A percentile compares a stretch with the other conserved stretches of the same genome.
Conservation (phyloP, 768 basidiomycete species). For the Auricularia cornea region DNA sequence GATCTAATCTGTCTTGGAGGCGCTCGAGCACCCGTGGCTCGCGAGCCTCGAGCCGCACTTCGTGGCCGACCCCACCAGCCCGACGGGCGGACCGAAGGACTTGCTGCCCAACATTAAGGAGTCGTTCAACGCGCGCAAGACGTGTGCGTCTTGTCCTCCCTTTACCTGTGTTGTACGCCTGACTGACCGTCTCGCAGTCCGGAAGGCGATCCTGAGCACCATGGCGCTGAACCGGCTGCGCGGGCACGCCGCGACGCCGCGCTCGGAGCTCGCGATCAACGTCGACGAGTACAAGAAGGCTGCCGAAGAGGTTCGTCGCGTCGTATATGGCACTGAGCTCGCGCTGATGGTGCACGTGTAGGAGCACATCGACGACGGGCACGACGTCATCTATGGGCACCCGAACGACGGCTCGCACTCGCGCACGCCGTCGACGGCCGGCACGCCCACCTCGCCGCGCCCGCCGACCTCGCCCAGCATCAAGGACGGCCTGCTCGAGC, state of each 20-base stretch:
- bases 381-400: slow-evolving; percentile 2
- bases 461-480: neutral
- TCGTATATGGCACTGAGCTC: neutral
- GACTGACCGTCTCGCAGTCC: slow-evolving; percentile 45
- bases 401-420: neutral
- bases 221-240: slow-evolving; percentile 75
- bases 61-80: slow-evolving; percentile 51
- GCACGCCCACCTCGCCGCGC: neutral
- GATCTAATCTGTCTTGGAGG: too few relatives aligned
- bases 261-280: slow-evolving; percentile 43
- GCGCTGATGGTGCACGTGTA: neutral
- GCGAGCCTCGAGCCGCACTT: slow-evolving; percentile 60
- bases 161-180: neutral
- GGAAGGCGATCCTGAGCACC: slow-evolving; percentile 79
- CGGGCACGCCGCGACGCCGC: slow-evolving; percentile 31
- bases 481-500: neutral
- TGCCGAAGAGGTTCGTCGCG: slow-evolving; percentile 50
- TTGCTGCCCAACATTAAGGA: slow-evolving; percentile 84
- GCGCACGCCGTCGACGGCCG: neutral
- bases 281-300: slow-evolving; percentile 70
- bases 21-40: slow-evolving; percentile 76
- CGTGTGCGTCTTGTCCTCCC: slow-evolving; percentile 51
- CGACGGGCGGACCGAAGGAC: slow-evolving; percentile 57
- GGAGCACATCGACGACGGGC: slow-evolving; percentile 12
- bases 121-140: slow-evolving; percentile 79